Conservation (phyloP, 345 rosid species). For the Garcia nutans region DNA sequence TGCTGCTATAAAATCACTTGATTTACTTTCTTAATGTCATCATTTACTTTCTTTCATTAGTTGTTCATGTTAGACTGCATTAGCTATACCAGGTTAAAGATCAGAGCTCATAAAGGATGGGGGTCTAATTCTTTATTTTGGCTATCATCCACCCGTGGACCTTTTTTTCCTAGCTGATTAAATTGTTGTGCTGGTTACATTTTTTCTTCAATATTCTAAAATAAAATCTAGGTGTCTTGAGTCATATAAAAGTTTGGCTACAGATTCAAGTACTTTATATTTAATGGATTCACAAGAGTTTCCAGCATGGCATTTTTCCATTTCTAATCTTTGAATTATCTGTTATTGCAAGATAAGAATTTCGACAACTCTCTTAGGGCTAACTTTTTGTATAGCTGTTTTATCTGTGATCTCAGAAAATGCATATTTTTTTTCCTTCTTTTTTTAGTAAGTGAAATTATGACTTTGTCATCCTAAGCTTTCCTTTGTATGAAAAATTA, state of each 20-base stretch:
- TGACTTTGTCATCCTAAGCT: background rate
- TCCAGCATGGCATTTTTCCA: background rate
- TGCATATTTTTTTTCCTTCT: background rate
- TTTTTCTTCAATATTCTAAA: background rate
- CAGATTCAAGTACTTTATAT: background rate
- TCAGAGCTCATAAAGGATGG: background rate
- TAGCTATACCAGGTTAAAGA: background rate
- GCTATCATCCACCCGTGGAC: background rate
- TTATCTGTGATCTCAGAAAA: background rate
- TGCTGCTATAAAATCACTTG: conserved; percentile 21
- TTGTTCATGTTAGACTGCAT: background rate
- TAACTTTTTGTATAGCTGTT: background rate
- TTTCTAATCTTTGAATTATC: background rate
- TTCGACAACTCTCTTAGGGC: background rate
- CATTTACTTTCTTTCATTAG: background rate
- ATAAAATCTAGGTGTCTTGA: background rate
- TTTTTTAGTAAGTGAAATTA: background rate
- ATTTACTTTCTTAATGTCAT: background rate
- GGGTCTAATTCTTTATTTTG: background rate
- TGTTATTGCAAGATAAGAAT: background rate
- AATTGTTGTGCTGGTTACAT: background rate
- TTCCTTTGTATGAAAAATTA: background rate
- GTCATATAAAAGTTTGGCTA: too few relatives aligned
- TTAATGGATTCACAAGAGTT: background rate
- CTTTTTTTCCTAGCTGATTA: background rate